Base-by-base conservation (phyloP, 441 rosid genomes). In the Isatis lusitanica region DNA sequence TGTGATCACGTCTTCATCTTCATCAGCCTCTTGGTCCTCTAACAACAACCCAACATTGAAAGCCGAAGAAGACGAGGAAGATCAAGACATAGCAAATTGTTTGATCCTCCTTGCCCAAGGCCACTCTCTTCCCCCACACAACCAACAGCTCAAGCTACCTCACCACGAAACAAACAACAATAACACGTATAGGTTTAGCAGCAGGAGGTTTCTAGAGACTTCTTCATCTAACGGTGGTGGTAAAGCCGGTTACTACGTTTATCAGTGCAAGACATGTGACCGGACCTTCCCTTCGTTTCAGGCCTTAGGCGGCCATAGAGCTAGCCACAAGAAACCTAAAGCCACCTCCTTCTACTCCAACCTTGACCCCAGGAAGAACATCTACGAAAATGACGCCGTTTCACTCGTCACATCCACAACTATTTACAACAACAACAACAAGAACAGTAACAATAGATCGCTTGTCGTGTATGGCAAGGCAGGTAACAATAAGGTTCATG, bases 71-170 rank as follows among this genome's bases (percentile, higher is more conserved):
- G 69, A 72, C 0, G 83, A 85, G 33, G 94, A 88, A 64, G 97
- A 90, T 58, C 89, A 89, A 66, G 96, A 89, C 71, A 87, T 89
- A 90, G 98, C 98, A 4, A 89, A 90, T 58, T 93, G 98, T 73
- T 80, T 93, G 26, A 93, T 93, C 71, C 90, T 93, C 40, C 86
- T 88, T 0, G 91, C 98, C 1, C 97, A 86, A 71, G 94, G 97
- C 28, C 81, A 76, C 31, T 65, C 43, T 44, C 50, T 74, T 46
- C 65, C 48, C 8, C 42, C 53, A n/a, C 63, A 51, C 7, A 63
- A 72, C 53, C 68, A 70, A 70, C 40, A 50, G 9, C 71, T 39
- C 53, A 65, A 63, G 59, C 15, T n/a, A 46, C 65, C 65, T 56
- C 38, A 44, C 75, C 42, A 62, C 24, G 55, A 61, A 62, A 9